Evolutionary conservation across 31 red algal genomes (phyloP).

Genomic region (Odonthalia washingtoniensis): DNA sequence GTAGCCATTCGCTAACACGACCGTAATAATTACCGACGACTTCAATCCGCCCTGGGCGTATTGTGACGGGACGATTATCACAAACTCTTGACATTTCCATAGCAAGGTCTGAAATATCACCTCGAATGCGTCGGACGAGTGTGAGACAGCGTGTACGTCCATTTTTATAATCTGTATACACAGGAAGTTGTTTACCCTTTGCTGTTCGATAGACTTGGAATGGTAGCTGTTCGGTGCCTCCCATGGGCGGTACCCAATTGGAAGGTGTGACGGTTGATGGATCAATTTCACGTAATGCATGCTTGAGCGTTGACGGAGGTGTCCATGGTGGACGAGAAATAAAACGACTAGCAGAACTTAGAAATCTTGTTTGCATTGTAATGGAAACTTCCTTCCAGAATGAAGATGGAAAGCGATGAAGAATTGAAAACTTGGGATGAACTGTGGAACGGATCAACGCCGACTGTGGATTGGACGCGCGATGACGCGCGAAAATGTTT

Average conservation of each 20-base stretch:
- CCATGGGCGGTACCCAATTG: slow-evolving; percentile 53
- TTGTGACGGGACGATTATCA: slow-evolving; percentile 62
- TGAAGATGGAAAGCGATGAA: too few species aligned
- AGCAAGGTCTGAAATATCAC: slow-evolving; percentile 53
- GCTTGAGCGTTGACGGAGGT: slow-evolving; percentile 55
- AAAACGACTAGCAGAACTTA: slow-evolving; percentile 53
- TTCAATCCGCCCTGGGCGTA: slow-evolving; percentile 70
- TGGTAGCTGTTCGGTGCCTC: slow-evolving; percentile 46
- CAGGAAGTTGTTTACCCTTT: slow-evolving; percentile 73
- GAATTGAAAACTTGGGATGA: too few species aligned
- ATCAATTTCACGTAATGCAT: slow-evolving; percentile 45
- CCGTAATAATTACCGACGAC: slow-evolving; percentile 72
- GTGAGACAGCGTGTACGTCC: slow-evolving; percentile 73
- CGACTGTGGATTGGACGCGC: too few species aligned
- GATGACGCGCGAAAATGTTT: too few species aligned
- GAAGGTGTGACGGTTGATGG: slow-evolving; percentile 35
- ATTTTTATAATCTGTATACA: slow-evolving; percentile 75
- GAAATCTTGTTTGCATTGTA: slow-evolving; percentile 18
- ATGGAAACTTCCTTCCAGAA: too few species aligned
- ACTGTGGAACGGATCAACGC: too few species aligned
- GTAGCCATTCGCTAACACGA: slow-evolving; percentile 64
- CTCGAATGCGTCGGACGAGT: slow-evolving; percentile 66
- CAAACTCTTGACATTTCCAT: slow-evolving; percentile 70
- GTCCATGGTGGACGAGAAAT: slow-evolving; percentile 59
- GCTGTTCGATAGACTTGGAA: slow-evolving; percentile 70